phyloP scores from a whole-genome alignment of 441 rosid genomes.

The Arabidopsis hybrid region DNA sequence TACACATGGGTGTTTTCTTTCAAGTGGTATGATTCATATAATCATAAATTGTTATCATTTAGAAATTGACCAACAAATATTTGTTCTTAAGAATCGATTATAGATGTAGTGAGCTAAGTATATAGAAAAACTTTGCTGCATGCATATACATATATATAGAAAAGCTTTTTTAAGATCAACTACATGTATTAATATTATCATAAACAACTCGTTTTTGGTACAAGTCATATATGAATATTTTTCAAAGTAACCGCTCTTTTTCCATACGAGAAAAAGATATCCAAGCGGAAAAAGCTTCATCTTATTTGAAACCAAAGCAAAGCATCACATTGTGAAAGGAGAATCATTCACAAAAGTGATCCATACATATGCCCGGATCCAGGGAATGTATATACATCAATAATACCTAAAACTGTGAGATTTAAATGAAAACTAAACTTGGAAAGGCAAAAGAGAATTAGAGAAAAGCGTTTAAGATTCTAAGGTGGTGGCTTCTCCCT shows the following conservation, averaged over 20 bases:
- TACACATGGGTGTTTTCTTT: conserved; percentile 39
- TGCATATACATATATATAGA: not conserved
- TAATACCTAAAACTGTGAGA: conserved; percentile 20
- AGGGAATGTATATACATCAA: conserved; percentile 30
- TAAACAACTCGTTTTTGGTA: not conserved
- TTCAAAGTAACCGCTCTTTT: not conserved
- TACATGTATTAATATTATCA: not conserved
- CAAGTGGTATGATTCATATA: conserved; percentile 44
- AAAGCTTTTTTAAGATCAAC: not conserved
- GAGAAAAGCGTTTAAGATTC: conserved; percentile 39
- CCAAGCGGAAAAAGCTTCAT: not conserved
- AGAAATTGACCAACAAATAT: conserved; percentile 34
- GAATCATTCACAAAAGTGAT: conserved; percentile 37
- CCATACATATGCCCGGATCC: conserved; percentile 24
- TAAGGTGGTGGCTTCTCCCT: conserved; percentile 44
- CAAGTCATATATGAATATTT: not conserved
- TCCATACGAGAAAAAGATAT: conserved; percentile 5
- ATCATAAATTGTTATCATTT: conserved; percentile 40
- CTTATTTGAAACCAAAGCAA: conserved; percentile 3
- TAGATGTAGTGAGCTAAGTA: not conserved
- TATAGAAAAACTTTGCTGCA: not conserved
- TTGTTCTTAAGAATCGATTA: not conserved
- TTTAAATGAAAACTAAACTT: conserved; percentile 22
- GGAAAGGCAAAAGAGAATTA: conserved; percentile 36
- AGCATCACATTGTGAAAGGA: conserved; percentile 5